These are phyloP conservation scores for Trichopus zeylanicus DNA, from an alignment of 116 monocot species.

Conservation along the genomic window DNA sequence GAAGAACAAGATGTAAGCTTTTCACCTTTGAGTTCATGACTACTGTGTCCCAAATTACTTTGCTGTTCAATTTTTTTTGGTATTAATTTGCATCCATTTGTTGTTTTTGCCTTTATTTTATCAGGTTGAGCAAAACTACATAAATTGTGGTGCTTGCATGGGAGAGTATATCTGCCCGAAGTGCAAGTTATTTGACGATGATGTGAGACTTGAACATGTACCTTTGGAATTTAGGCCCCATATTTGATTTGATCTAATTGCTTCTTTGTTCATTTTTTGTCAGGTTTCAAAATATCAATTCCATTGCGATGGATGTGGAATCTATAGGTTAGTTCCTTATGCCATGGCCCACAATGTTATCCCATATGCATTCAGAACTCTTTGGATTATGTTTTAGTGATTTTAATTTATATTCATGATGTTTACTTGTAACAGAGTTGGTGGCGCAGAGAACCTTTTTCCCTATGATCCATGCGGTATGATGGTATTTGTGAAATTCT, in stretches of 20 bases:
- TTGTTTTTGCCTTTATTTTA: not conserved
- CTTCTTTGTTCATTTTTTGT: no score
- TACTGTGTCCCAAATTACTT: no score
- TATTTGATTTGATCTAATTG: no score
- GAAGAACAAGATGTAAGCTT: slow-evolving; percentile 81
- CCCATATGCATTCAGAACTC: no score
- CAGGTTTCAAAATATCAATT: slow-evolving; percentile 67
- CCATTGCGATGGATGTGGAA: slow-evolving; percentile 83
- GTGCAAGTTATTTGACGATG: slow-evolving; percentile 85
- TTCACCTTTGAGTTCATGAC: not conserved
- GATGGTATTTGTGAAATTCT: not conserved
- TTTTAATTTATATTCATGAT: not conserved
- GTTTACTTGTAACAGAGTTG: slow-evolving; percentile 49
- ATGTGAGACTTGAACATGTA: slow-evolving; percentile 29
- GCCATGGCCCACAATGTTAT: no score
- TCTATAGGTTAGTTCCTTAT: slow-evolving; percentile 44
- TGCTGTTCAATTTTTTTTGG: not conserved
- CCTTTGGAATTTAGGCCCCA: not conserved
- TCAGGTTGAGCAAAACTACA: slow-evolving; percentile 67
- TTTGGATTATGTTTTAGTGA: not conserved
- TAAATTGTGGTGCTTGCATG: slow-evolving; percentile 56
- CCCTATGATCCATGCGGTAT: slow-evolving; percentile 75
- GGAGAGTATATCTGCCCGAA: slow-evolving; percentile 66
- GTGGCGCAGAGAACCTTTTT: slow-evolving; percentile 74
- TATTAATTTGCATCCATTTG: not conserved